Percentiles rank a stretch among this genome's conserved stretches.
phyloP scores from a whole-genome alignment of 139 green algal genomes.

The Edaphochlamys debaryana region DNA sequence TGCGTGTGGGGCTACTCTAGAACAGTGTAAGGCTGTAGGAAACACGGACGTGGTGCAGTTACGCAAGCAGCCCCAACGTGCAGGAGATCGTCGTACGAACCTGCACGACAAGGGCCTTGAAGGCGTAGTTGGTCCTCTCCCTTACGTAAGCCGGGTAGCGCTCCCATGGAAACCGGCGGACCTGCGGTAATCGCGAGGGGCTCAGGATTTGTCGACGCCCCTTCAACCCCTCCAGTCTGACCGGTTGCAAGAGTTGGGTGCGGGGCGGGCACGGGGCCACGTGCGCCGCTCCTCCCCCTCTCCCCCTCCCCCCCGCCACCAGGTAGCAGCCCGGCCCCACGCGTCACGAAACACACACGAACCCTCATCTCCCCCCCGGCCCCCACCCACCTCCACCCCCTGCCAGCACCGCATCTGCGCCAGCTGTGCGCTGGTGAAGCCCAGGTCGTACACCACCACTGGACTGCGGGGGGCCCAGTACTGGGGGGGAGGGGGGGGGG shows the following conservation, averaged over 20 bases:
- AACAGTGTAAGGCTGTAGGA: too few species aligned
- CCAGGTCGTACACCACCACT: slow-evolving; percentile 14
- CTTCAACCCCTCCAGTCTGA: too few species aligned
- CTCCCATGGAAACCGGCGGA: slow-evolving; percentile 22
- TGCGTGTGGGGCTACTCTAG: too few species aligned
- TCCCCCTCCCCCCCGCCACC: not conserved
- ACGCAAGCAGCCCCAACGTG: too few species aligned
- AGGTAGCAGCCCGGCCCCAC: not conserved
- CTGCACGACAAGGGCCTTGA: not conserved
- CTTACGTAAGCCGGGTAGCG: not conserved
- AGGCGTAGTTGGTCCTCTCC: slow-evolving; percentile 11
- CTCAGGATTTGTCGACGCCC: too few species aligned
- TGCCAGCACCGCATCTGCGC: slow-evolving; percentile 18
- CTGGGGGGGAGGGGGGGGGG: not conserved
- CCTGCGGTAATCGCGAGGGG: too few species aligned
- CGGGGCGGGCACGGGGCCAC: too few species aligned
- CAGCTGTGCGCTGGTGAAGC: slow-evolving; percentile 14
- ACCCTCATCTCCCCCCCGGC: too few species aligned
- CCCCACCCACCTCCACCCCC: not conserved
- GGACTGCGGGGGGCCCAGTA: not conserved
- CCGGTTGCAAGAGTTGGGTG: too few species aligned
- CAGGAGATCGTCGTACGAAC: too few species aligned
- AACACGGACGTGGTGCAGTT: too few species aligned
- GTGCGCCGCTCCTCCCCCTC: too few species aligned
- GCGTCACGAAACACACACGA: not conserved